Evolutionary conservation across 2,329 filamentous ascomycete species (phyloP), one percentile per base, ranked within the genome.

Genomic region (Penicillium sp.): DNA sequence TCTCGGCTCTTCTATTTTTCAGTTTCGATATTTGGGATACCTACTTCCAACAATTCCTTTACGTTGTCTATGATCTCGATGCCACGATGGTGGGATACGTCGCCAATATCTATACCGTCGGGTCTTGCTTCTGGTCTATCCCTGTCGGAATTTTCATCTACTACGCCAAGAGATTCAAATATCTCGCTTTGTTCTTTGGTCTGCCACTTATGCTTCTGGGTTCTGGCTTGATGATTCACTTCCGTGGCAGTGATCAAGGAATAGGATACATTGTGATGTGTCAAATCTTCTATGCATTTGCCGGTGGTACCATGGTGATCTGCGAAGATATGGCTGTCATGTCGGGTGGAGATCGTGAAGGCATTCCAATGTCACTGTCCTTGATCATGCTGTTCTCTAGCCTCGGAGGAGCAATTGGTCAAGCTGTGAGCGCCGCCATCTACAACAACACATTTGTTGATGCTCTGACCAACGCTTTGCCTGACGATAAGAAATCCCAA

Each of bases 241-340:
- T 84, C 73, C 80, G 82, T 11, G 75, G 78, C 40, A 73, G 79
- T 3, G 71, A 77, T 28, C 70, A 76, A 10, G 69, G 75, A 21
- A 76, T 84, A 21, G 73, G 77, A 29, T 83, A 79, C 67, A 66
- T 84, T 8, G 69, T 84, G 52, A 79, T 83, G 77, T 81, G 79
- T 55, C 81, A 84, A 61, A 78, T 84, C 52, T 77, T 85, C 59
- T 80, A 83, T 50, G 81, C 82, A 16, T 74, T 83, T 54, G 77
- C 76, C 11, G 82, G 81, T 11, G 79, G 79, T 49, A 81, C 80
- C 21, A 73, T 84, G 10, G 78, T 84, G 24, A 77, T 84, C 56
- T 76, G 78, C 51, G 74, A 82, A 58, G 80, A 87, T 55, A 80
- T 87, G 60, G 82, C 83, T 5, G 79, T 86, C 36, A 81, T 87